Percentiles rank a stretch among this genome's conserved stretches.
Conservation (phyloP, 495 filamentous ascomycete species). For the Cenococcum geophilum region DNA sequence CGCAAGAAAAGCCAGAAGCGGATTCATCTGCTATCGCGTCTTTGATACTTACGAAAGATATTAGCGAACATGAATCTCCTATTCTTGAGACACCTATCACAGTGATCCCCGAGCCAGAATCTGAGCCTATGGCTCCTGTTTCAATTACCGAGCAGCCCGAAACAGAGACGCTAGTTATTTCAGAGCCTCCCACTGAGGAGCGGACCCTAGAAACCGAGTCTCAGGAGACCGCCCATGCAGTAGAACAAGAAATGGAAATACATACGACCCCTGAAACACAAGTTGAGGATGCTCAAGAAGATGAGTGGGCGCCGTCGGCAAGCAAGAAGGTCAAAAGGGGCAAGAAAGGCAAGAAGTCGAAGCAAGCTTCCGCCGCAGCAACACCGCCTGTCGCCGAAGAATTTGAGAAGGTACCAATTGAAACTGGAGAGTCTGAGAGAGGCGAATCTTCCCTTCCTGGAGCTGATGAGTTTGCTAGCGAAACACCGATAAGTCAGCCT, state of each 20-base stretch:
- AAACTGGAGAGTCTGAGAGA: neutral
- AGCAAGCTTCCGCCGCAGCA: constrained; percentile 5
- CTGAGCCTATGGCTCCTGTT: too few species aligned
- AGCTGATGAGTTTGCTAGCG: neutral
- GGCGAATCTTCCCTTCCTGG: neutral
- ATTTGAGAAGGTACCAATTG: neutral
- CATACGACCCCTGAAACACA: neutral
- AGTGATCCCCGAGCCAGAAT: too few species aligned
- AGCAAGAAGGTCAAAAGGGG: constrained; percentile 26
- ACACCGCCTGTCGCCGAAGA: constrained; percentile 1
- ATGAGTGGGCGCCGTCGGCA: neutral
- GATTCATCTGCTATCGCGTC: too few species aligned
- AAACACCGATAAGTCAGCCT: neutral
- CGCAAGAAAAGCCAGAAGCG: too few species aligned
- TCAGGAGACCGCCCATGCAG: neutral
- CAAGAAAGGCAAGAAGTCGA: constrained; percentile 29
- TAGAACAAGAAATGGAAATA: neutral
- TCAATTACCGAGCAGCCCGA: too few species aligned
- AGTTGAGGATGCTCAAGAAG: neutral
- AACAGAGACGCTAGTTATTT: too few species aligned
- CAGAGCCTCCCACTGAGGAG: too few species aligned
- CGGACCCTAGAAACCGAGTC: too few species aligned
- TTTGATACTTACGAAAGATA: too few species aligned
- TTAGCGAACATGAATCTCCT: too few species aligned
- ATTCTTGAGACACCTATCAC: too few species aligned